These are phyloP conservation scores for Scalesia atractyloides DNA, from an alignment of 129 eudicot genomes.

Conservation along the genomic window DNA sequence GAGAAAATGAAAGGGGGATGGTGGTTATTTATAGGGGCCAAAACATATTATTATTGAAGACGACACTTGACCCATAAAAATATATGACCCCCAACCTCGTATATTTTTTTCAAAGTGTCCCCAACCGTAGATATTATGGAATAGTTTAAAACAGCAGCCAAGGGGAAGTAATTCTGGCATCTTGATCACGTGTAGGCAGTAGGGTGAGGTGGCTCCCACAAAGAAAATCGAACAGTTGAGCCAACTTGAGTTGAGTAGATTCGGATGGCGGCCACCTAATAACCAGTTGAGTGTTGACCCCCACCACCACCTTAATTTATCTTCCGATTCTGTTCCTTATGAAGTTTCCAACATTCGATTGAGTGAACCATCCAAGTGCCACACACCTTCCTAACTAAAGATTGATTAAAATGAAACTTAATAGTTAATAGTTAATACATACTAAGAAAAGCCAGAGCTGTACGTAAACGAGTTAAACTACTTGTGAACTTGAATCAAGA, in stretches of 20 bases:
- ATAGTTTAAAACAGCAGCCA: too few species aligned
- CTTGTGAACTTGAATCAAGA: too few species aligned
- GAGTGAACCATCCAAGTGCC: background rate
- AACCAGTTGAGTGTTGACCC: slow-evolving; percentile 28
- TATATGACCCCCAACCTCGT: slow-evolving; percentile 17
- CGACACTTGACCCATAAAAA: slow-evolving; percentile 30
- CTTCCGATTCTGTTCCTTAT: background rate
- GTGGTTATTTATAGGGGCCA: slow-evolving; percentile 40
- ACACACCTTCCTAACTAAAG: background rate
- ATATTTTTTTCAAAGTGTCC: slow-evolving; percentile 18
- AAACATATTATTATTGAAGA: background rate
- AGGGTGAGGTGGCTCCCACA: slow-evolving; percentile 5
- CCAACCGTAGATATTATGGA: background rate
- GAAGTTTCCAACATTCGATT: slow-evolving; percentile 1
- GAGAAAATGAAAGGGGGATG: slow-evolving; percentile 30
- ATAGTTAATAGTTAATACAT: too few species aligned
- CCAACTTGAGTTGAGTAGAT: slow-evolving; percentile 28
- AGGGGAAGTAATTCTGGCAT: too few species aligned
- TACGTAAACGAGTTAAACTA: too few species aligned
- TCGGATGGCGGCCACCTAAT: slow-evolving; percentile 38
- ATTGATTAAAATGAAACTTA: background rate
- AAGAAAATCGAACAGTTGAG: slow-evolving; percentile 9
- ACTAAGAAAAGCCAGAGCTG: background rate
- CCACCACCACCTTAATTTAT: slow-evolving; percentile 10
- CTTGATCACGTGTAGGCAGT: background rate